Evolutionary conservation across 768 basidiomycete species (phyloP).

Genomic region (Phaffia australis): DNA sequence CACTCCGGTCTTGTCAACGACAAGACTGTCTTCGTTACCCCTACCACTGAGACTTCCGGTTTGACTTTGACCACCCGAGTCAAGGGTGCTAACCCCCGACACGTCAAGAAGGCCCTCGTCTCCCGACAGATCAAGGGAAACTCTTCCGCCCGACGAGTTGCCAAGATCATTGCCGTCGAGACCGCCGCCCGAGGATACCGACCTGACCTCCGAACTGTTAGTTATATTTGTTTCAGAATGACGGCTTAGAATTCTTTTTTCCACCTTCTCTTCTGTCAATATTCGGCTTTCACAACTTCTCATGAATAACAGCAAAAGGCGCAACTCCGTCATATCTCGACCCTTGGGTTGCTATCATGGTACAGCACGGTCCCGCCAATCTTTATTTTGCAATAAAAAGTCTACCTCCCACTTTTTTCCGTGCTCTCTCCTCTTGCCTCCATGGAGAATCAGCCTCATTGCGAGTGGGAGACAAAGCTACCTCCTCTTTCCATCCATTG

Average conservation of each 20-base stretch:
- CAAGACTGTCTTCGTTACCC: slow-evolving; percentile 43
- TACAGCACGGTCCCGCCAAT: slow-evolving; percentile 10
- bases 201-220: slow-evolving; percentile 36
- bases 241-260: not conserved
- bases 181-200: slow-evolving; percentile 38
- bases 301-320: slow-evolving; percentile 5
- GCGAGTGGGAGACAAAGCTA: slow-evolving; percentile 15
- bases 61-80: slow-evolving; percentile 21
- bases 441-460: slow-evolving; percentile 20
- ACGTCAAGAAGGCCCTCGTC: slow-evolving; percentile 23
- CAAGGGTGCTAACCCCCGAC: slow-evolving; percentile 17
- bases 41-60: slow-evolving; percentile 21
- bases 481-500: not conserved
- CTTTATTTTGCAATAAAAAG: slow-evolving; percentile 8
- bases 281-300: not conserved
- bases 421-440: slow-evolving; percentile 18
- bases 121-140: slow-evolving; percentile 21
- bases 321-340: slow-evolving; percentile 17
- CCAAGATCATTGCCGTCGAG: slow-evolving; percentile 38
- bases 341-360: not conserved
- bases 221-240: not conserved
- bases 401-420: slow-evolving; percentile 18
- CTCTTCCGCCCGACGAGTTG: slow-evolving; percentile 31
- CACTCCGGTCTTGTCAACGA: slow-evolving; percentile 78
- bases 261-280: not conserved